phyloP scores from a whole-genome alignment of 2,329 filamentous ascomycete species.

The Claviceps humidiphila region DNA sequence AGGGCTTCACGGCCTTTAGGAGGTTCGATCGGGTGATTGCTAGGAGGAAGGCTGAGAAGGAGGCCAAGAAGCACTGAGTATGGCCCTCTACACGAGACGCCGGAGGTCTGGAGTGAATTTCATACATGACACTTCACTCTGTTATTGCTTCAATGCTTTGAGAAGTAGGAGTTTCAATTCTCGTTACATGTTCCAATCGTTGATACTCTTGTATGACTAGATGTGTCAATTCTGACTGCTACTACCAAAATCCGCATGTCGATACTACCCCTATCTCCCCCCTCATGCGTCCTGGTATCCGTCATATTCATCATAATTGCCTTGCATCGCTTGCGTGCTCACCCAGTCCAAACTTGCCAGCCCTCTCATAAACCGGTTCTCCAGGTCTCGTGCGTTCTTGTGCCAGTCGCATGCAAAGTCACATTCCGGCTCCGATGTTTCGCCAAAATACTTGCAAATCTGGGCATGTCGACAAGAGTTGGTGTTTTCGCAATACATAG shows the following conservation, averaged over 20 bases:
- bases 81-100: neutral
- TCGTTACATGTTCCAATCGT: too few relatives aligned
- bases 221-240: neutral
- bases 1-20: conserved; percentile 36
- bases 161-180: too few relatives aligned
- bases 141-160: too few relatives aligned
- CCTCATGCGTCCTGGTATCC: conserved; percentile 34
- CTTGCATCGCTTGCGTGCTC: conserved; percentile 47
- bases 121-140: too few relatives aligned
- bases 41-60: conserved; percentile 27
- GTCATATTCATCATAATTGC: conserved; percentile 43
- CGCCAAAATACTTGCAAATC: conserved; percentile 69
- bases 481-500: conserved; percentile 71
- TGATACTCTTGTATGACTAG: too few relatives aligned
- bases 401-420: conserved; percentile 70
- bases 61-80: conserved; percentile 24
- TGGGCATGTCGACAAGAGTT: conserved; percentile 59
- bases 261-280: neutral
- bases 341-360: conserved; percentile 50
- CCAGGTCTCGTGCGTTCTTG: conserved; percentile 49
- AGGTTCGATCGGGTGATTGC: conserved; percentile 37
- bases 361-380: conserved; percentile 40
- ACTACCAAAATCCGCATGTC: neutral
- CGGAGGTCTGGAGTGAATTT: neutral
- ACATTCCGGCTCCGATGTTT: conserved; percentile 43